Percentiles rank a stretch among this genome's conserved stretches.
These are phyloP conservation scores for Xerocomellus dryophilus DNA, from an alignment of 768 basidiomycete species.

Conservation along the genomic window DNA sequence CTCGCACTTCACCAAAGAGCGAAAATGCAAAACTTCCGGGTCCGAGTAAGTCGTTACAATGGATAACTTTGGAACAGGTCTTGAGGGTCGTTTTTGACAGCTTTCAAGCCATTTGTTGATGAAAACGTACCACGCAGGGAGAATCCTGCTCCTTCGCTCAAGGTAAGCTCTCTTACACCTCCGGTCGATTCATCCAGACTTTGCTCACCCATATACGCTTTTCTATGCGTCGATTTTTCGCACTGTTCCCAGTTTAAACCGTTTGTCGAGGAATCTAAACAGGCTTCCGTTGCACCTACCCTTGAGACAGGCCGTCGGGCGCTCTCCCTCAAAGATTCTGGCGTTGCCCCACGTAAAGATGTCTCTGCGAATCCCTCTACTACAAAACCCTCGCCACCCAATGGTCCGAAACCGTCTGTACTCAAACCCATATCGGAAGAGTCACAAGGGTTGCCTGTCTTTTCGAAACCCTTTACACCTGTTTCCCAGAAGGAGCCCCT, in stretches of 20 bases:
- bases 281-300: constrained; percentile 36
- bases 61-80: constrained; percentile 17
- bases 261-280: constrained; percentile 54
- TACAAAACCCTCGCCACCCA: constrained; percentile 28
- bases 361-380: constrained; percentile 14
- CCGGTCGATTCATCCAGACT: neutral
- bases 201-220: constrained; percentile 11
- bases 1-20: constrained; percentile 29
- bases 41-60: constrained; percentile 32
- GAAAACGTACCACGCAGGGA: constrained; percentile 50
- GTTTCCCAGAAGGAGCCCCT: constrained; percentile 40
- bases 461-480: constrained; percentile 66
- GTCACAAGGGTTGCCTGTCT: constrained; percentile 39
- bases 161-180: constrained; percentile 8
- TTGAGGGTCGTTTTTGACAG: constrained; percentile 7
- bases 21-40: constrained; percentile 32
- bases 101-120: constrained; percentile 68
- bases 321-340: constrained; percentile 51
- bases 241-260: constrained; percentile 56
- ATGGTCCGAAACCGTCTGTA: constrained; percentile 22
- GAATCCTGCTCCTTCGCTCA: constrained; percentile 35
- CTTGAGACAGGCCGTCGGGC: constrained; percentile 37
- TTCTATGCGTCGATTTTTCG: neutral
- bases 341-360: constrained; percentile 14
- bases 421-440: constrained; percentile 39